These are phyloP conservation scores for Pterulicium gracile DNA, from an alignment of 1,284 basidiomycete species.

Conservation along the genomic window DNA sequence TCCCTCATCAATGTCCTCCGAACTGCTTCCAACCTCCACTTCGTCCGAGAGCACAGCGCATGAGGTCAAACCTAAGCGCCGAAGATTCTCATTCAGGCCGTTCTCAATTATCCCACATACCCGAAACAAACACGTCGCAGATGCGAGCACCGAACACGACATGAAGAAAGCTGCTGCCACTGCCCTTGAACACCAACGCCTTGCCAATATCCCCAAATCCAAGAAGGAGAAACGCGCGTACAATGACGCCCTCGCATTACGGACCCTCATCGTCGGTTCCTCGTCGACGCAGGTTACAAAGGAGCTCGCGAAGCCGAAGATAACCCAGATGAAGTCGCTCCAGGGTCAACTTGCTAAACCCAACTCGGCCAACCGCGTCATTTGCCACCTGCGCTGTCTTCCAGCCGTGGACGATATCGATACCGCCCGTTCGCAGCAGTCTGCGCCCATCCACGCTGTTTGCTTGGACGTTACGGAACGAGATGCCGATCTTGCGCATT, in stretches of 20 bases:
- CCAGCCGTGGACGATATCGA: conserved; percentile 23
- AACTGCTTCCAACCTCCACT: too few species aligned
- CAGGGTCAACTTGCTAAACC: conserved; percentile 59
- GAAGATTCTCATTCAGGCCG: conserved; percentile 29
- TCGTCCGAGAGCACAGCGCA: too few species aligned
- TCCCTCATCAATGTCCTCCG: too few species aligned
- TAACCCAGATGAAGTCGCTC: conserved; percentile 39
- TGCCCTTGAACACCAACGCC: conserved; percentile 21
- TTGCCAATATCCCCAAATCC: conserved; percentile 20
- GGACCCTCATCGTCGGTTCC: conserved; percentile 57
- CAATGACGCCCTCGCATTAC: conserved; percentile 49
- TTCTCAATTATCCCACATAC: conserved; percentile 19
- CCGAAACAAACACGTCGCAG: conserved; percentile 22
- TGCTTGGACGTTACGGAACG: conserved; percentile 52
- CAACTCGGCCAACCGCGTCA: conserved; percentile 58
- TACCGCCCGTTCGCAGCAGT: conserved; percentile 15
- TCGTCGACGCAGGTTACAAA: conserved; percentile 25
- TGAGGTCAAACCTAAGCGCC: too few species aligned
- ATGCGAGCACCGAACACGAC: conserved; percentile 26
- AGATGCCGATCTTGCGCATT: conserved; percentile 46
- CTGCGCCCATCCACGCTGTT: conserved; percentile 60
- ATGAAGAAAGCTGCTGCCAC: conserved; percentile 25
- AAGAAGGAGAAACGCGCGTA: conserved; percentile 50
- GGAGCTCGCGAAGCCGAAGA: conserved; percentile 32
- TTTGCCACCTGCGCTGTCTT: conserved; percentile 50